Evolutionary conservation across 306 rosid species (phyloP).

Genomic region (Sphenostylis stenocarpa): DNA sequence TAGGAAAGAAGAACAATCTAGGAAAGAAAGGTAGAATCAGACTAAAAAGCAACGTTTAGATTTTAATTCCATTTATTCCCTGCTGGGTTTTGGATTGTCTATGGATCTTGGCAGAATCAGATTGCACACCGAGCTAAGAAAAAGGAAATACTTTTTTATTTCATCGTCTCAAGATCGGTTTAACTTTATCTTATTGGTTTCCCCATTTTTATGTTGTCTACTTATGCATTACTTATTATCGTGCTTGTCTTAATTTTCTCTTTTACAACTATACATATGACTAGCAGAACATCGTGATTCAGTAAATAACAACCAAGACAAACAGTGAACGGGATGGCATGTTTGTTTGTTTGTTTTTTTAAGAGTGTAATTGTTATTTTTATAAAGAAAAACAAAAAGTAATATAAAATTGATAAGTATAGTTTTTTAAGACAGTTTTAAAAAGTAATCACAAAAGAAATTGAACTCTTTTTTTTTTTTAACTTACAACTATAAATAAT

Average conservation of each 20-base stretch:
- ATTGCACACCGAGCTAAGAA: not conserved
- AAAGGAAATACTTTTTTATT: not conserved
- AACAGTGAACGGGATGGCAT: not conserved
- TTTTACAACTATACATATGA: not conserved
- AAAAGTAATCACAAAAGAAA: too few relatives aligned
- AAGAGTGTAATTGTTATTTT: too few relatives aligned
- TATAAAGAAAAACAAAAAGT: too few relatives aligned
- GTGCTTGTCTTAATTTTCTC: not conserved
- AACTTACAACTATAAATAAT: too few relatives aligned
- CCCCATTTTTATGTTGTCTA: not conserved
- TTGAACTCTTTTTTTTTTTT: too few relatives aligned
- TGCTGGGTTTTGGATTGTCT: not conserved
- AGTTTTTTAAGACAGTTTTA: too few relatives aligned
- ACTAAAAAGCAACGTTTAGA: conserved; percentile 36
- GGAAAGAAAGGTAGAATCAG: conserved; percentile 64
- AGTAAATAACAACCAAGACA: not conserved
- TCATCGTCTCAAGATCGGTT: not conserved
- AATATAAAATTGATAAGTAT: too few relatives aligned
- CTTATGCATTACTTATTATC: not conserved
- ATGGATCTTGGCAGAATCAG: conserved; percentile 9
- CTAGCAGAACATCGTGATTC: not conserved
- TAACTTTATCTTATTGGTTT: not conserved
- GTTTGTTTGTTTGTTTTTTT: too few relatives aligned
- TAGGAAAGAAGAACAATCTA: conserved; percentile 33
- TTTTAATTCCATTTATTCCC: conserved; percentile 10